Conservation (phyloP, 768 basidiomycete species). For the Calocybe gangraenosa region DNA sequence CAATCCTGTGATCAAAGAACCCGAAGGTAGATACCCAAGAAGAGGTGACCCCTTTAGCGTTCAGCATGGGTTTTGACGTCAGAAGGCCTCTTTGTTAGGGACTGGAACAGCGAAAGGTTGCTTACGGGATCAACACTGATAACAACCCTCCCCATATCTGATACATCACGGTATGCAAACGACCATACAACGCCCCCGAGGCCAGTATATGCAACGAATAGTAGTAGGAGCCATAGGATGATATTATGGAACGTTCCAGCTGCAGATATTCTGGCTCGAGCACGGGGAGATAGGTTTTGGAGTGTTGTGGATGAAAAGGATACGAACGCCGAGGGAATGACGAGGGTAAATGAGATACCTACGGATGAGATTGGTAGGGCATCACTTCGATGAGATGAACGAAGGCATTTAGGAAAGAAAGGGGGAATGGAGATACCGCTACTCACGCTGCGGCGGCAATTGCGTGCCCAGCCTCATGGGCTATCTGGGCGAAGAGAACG, state of each 20-base stretch:
- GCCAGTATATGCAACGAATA: slow-evolving; percentile 29
- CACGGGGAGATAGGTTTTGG: slow-evolving; percentile 33
- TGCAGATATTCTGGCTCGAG: slow-evolving; percentile 59
- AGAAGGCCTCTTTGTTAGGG: no score
- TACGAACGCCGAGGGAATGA: slow-evolving; percentile 76
- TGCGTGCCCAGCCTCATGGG: slow-evolving; percentile 82
- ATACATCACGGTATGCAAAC: slow-evolving; percentile 52
- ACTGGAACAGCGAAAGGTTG: slow-evolving; percentile 6
- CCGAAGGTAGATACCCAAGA: slow-evolving; percentile 46
- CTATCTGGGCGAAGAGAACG: slow-evolving; percentile 59
- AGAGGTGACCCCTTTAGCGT: slow-evolving; percentile 56
- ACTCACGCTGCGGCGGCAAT: slow-evolving; percentile 70
- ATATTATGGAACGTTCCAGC: slow-evolving; percentile 82
- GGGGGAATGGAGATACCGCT: slow-evolving; percentile 2
- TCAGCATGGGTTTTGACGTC: no score
- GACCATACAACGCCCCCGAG: slow-evolving; percentile 24
- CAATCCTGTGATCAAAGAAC: slow-evolving; percentile 57
- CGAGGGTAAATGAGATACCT: slow-evolving; percentile 56
- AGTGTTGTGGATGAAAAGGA: slow-evolving; percentile 44
- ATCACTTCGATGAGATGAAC: slow-evolving; percentile 41
- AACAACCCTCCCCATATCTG: slow-evolving; percentile 50
- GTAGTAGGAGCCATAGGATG: slow-evolving; percentile 47
- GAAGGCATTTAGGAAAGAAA: not conserved
- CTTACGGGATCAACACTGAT: slow-evolving; percentile 50
- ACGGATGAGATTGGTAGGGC: slow-evolving; percentile 56